Base-by-base conservation (phyloP, 257 asterid species). In the Capsicum pubescens region DNA sequence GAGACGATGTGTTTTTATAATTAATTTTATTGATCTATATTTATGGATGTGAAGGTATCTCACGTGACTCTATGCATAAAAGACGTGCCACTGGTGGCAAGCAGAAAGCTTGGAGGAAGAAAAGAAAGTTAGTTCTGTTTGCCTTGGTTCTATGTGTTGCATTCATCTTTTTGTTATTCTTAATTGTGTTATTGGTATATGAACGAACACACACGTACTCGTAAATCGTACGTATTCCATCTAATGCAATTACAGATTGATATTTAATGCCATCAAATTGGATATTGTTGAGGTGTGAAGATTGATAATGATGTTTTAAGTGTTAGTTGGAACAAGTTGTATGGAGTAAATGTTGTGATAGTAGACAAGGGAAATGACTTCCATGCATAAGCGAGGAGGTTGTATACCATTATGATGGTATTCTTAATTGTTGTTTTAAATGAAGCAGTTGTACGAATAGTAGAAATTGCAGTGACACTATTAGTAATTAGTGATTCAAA, bases 81-180 rank as follows among this genome's bases (percentile, higher is more conserved):
- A 72, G 80, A 15, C 80, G 80, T 19, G 80, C 80, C 80, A 72
- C 80, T 50, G 80, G 80, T 48, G 80, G 80, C 42, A 72, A 72
- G 19, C 32, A 72, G 80, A 72, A 72, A 72, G 16, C 97, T 0
- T 93, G 97, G 97, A 93, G 97, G 91, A 93, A 93, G 97, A 93
- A 93, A 92, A 83, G 97, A 88, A 93, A 93, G 97, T 93, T 79
- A 81, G 60, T 78, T 26, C 32, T 26, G 32, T 26, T 26, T 26
- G 32, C 32, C 32, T 26, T 26, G 32, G 32, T 26, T 26, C 32
- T 26, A 26, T 26, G 32, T 26, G 32, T 26, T 26, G 10, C 79
- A 44, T 48, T 21, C 9, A 72, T 72, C 60, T 19, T 19, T 72
- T 19, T 5, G 74, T 67, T 67, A 35, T 35, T 17, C 1, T 7